phyloP scores from a whole-genome alignment of 768 basidiomycete genomes.

The Floccularia luteovirens region DNA sequence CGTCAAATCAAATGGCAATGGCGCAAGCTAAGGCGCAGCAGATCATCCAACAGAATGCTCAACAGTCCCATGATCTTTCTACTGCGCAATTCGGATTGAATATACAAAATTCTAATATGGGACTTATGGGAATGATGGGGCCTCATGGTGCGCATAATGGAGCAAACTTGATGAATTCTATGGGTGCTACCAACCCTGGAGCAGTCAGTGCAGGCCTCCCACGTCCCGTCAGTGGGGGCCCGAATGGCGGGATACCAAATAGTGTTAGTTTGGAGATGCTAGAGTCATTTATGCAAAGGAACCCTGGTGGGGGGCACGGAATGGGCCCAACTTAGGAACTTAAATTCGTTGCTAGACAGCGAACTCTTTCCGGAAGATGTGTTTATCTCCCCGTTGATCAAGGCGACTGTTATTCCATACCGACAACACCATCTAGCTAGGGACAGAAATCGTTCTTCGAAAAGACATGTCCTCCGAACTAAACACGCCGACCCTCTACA shows the following conservation, averaged over 20 bases:
- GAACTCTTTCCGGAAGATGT: too few species aligned
- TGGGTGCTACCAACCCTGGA: background rate
- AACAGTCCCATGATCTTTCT: too few species aligned
- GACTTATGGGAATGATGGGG: too few species aligned
- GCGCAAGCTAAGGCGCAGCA: background rate
- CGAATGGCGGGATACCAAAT: constrained; percentile 9
- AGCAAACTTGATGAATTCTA: constrained; percentile 1
- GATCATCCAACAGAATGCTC: background rate
- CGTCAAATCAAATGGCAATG: background rate
- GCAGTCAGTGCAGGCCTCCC: constrained; percentile 9
- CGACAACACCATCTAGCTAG: too few species aligned
- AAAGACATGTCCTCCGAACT: too few species aligned
- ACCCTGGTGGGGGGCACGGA: constrained; percentile 11
- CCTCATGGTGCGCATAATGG: constrained; percentile 2
- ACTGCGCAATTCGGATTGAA: too few species aligned
- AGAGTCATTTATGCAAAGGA: constrained; percentile 35
- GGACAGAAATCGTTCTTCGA: too few species aligned
- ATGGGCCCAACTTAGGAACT: constrained; percentile 1
- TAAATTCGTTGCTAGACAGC: background rate
- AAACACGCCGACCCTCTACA: too few species aligned
- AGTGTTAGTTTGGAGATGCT: constrained; percentile 31
- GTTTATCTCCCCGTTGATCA: too few species aligned
- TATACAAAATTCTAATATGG: too few species aligned
- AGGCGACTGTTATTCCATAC: too few species aligned
- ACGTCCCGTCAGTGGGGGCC: constrained; percentile 9